Evolutionary conservation across 257 asterid species (phyloP).

Genomic region (Craterostigma plantagineum): DNA sequence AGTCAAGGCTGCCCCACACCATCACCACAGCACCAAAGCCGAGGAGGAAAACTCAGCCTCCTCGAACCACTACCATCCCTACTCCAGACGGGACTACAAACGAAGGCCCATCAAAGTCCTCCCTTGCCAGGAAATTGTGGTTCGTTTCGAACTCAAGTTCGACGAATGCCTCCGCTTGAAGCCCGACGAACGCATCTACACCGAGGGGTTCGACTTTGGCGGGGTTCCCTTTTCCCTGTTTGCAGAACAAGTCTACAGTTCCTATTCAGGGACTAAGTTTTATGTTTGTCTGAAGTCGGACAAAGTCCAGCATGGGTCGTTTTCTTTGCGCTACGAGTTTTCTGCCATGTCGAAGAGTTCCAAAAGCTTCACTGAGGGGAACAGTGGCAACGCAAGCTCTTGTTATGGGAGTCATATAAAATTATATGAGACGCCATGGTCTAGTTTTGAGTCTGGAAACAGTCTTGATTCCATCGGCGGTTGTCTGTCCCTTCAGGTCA

Average conservation of each 20-base stretch:
- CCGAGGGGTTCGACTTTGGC: slow-evolving; percentile 77
- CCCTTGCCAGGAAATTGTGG: slow-evolving; percentile 77
- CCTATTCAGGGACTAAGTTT: too few species aligned
- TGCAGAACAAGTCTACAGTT: too few species aligned
- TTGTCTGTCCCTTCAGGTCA: slow-evolving; percentile 59
- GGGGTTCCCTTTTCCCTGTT: slow-evolving; percentile 68
- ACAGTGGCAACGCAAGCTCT: slow-evolving; percentile 66
- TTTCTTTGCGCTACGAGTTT: too few species aligned
- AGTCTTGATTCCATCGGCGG: slow-evolving; percentile 48
- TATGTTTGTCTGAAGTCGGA: too few species aligned
- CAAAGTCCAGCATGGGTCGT: too few species aligned
- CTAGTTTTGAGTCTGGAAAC: slow-evolving; percentile 62
- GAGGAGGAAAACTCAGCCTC: slow-evolving; percentile 30
- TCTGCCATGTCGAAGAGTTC: slow-evolving; percentile 33
- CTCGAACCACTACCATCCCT: slow-evolving; percentile 12
- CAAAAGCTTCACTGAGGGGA: slow-evolving; percentile 52
- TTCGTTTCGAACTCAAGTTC: slow-evolving; percentile 65
- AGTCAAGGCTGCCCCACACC: slow-evolving; percentile 75
- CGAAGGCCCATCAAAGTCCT: slow-evolving; percentile 64
- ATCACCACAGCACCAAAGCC: slow-evolving; percentile 27
- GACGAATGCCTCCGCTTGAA: slow-evolving; percentile 51
- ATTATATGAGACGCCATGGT: slow-evolving; percentile 61
- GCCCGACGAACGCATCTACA: slow-evolving; percentile 74
- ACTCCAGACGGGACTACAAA: slow-evolving; percentile 69
- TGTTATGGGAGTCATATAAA: slow-evolving; percentile 78